A percentile compares a stretch with the other conserved stretches of the same genome.
Conservation (phyloP, 352 stramenopile species). For the Globisporangium camurandrum region DNA sequence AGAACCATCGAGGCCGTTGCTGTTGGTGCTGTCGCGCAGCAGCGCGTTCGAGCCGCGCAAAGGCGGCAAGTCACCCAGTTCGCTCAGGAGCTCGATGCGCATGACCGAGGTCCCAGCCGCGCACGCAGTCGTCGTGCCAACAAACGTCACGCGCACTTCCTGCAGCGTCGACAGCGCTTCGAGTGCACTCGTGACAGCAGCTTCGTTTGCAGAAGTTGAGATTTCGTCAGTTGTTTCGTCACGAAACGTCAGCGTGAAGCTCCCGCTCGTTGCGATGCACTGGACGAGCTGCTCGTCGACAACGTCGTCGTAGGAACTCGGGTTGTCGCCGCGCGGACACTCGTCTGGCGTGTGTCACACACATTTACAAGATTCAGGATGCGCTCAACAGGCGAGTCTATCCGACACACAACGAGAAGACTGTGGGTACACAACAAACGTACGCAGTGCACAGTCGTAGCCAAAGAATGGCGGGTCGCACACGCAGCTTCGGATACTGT, state of each 20-base stretch:
- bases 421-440: conserved; percentile 3
- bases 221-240: conserved; percentile 47
- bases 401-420: neutral
- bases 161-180: conserved; percentile 35
- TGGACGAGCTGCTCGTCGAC: conserved; percentile 58
- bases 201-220: conserved; percentile 21
- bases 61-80: conserved; percentile 47
- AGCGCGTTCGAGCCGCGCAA: conserved; percentile 26
- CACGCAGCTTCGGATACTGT: conserved; percentile 56
- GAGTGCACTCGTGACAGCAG: conserved; percentile 33
- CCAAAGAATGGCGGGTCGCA: conserved; percentile 52
- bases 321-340: conserved; percentile 65
- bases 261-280: conserved; percentile 45
- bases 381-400: neutral
- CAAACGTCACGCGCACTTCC: conserved; percentile 36
- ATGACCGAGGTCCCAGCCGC: conserved; percentile 38
- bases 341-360: too few species aligned
- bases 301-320: conserved; percentile 45
- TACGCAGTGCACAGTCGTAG: conserved; percentile 67
- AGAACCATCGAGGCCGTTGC: conserved; percentile 48
- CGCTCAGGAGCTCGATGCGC: conserved; percentile 48
- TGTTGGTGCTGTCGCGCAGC: conserved; percentile 42
- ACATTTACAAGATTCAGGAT: neutral
- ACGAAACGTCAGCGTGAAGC: conserved; percentile 62
- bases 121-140: conserved; percentile 23